Conservation (phyloP, 129 eudicot genomes). For the Daucus carota region DH1_v3.0 NC_030385.2:41219001-41219500, state of each 20-base stretch:
- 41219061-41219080: neutral
- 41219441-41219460: neutral
- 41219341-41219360: neutral
- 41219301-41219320: neutral
- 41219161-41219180: neutral
- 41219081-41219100: neutral
- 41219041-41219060: neutral
- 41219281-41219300: neutral
- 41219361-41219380: neutral
- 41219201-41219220: neutral
- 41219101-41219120: neutral
- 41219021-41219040: neutral
- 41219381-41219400: neutral
- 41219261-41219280: neutral
- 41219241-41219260: neutral
- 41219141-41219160: neutral
- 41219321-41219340: neutral
- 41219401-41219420: neutral
- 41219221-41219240: neutral
- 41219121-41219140: neutral
- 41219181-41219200: neutral
- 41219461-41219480: constrained; percentile 9
- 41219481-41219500: constrained; percentile 5
- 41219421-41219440: neutral
- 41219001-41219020: neutral